These are phyloP conservation scores for Fusarium sp. DNA, from an alignment of 2,329 filamentous ascomycete genomes.

Conservation along the genomic window DNA sequence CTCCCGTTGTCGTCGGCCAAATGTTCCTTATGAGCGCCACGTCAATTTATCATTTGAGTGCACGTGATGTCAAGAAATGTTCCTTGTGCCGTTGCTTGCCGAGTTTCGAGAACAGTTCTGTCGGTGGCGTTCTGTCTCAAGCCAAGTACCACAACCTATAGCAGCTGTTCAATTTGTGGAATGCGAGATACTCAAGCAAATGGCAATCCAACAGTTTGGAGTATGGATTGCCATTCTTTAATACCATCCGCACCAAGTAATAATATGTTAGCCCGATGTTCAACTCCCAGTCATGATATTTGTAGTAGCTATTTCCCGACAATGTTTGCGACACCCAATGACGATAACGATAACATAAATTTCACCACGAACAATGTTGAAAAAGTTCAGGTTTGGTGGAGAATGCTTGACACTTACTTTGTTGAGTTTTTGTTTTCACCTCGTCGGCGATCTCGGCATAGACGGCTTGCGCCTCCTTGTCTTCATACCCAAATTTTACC, in stretches of 20 bases:
- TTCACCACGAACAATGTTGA: too few species aligned
- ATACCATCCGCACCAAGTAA: constrained; percentile 11
- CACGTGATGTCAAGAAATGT: too few species aligned
- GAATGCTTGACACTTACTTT: background rate
- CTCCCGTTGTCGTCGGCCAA: too few species aligned
- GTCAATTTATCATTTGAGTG: too few species aligned
- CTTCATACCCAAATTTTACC: constrained; percentile 8
- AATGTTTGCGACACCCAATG: background rate
- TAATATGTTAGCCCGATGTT: background rate
- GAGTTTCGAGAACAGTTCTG: background rate
- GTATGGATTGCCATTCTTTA: constrained; percentile 1
- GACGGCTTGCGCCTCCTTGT: background rate
- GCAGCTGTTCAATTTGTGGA: constrained; percentile 8
- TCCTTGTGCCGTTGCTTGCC: background rate
- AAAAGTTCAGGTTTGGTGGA: background rate
- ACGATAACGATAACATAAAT: background rate
- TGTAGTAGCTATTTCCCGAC: too few species aligned
- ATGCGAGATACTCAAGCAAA: constrained; percentile 8
- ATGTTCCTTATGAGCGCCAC: too few species aligned
- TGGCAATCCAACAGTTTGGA: background rate
- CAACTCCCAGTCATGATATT: background rate
- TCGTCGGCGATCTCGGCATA: constrained; percentile 14
- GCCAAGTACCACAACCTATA: constrained; percentile 14
- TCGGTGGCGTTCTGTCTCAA: constrained; percentile 7
- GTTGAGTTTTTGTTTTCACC: background rate